Evolutionary conservation across 345 rosid genomes (phyloP).

Genomic region (Murraya koenigii): DNA sequence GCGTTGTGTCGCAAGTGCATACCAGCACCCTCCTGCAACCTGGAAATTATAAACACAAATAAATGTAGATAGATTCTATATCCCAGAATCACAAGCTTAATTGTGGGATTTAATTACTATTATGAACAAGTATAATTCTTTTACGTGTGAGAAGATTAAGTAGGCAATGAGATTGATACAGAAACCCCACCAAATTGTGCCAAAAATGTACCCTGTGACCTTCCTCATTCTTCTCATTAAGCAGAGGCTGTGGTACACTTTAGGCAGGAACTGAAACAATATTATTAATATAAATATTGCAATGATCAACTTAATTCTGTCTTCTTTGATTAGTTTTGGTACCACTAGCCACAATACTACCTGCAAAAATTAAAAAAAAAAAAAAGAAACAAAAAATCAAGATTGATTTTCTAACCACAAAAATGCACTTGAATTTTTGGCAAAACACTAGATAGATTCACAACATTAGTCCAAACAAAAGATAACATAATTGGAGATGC

Average conservation of each 20-base stretch:
- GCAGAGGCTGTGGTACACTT: constrained; percentile 77
- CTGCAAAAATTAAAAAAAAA: constrained; percentile 32
- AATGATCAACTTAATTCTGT: constrained; percentile 58
- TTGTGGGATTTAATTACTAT: no score
- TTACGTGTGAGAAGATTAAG: constrained; percentile 83
- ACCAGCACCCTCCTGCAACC: constrained; percentile 77
- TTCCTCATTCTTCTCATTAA: constrained; percentile 80
- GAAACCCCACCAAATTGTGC: constrained; percentile 98
- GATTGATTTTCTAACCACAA: no score
- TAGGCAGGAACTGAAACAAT: constrained; percentile 67
- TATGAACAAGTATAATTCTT: no score
- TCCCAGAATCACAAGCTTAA: no score
- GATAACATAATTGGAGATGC: no score
- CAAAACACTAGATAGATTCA: no score
- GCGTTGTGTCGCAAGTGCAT: constrained; percentile 48
- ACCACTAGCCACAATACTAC: constrained; percentile 72
- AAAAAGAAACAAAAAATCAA: no score
- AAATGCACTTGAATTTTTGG: not conserved
- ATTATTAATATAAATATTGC: constrained; percentile 51
- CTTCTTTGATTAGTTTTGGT: constrained; percentile 65
- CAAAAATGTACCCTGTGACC: constrained; percentile 90
- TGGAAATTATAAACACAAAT: not conserved
- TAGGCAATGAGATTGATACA: constrained; percentile 86
- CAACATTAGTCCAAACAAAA: no score
- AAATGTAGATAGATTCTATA: no score